phyloP scores from a whole-genome alignment of 257 asterid species.

The Solanum medicagineum region DNA sequence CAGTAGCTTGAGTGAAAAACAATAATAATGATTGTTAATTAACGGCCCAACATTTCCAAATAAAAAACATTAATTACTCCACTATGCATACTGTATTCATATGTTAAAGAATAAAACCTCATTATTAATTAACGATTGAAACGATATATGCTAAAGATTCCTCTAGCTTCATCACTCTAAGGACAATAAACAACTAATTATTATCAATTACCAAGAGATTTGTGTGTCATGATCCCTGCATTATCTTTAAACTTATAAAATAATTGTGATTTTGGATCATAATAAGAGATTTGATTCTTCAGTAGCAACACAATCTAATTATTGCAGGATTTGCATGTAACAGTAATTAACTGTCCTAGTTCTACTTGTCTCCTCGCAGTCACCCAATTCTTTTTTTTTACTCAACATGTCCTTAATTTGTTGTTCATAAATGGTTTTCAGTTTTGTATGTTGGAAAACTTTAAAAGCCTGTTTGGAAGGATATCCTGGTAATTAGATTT shows the following conservation, averaged over 20 bases:
- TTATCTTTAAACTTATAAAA: neutral
- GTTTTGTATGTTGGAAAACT: too few species aligned
- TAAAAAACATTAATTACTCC: neutral
- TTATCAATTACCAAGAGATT: neutral
- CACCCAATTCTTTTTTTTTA: too few species aligned
- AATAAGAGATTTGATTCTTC: conserved; percentile 27
- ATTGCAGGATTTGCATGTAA: conserved; percentile 20
- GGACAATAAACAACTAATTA: neutral
- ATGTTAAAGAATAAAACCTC: neutral
- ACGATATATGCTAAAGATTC: neutral
- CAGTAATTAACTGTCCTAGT: neutral
- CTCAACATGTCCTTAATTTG: too few species aligned
- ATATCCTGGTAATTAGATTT: too few species aligned
- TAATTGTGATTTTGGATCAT: neutral
- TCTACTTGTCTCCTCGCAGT: too few species aligned
- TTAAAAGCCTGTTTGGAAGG: too few species aligned
- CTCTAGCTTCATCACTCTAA: neutral
- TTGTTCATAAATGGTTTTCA: too few species aligned
- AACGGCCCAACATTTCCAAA: neutral
- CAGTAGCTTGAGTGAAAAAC: too few species aligned
- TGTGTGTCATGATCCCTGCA: neutral
- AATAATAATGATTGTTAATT: too few species aligned
- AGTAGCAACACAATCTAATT: conserved; percentile 16
- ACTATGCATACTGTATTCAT: too few species aligned
- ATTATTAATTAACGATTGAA: neutral